These are phyloP conservation scores for Cryptococcus hybrid DNA, from an alignment of 1,284 basidiomycete species.

Conservation along the genomic window DNA sequence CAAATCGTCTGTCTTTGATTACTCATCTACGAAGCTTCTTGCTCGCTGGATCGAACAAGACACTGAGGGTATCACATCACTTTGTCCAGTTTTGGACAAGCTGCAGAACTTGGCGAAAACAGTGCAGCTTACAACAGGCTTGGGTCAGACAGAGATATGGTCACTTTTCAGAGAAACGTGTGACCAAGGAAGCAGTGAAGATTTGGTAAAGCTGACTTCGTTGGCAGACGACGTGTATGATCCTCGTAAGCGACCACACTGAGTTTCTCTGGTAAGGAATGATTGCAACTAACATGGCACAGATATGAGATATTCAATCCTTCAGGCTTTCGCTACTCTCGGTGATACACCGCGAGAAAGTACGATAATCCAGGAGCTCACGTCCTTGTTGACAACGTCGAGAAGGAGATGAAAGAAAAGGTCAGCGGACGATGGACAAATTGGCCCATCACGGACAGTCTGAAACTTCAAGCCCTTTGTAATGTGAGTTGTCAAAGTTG, in stretches of 20 bases:
- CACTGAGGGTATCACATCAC: slow-evolving; percentile 16
- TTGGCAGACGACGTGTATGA: slow-evolving; percentile 4
- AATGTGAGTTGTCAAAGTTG: slow-evolving; percentile 1
- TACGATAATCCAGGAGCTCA: no score
- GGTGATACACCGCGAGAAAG: no score
- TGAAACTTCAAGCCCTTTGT: slow-evolving; percentile 22
- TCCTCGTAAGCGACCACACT: slow-evolving; percentile 5
- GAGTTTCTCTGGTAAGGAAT: neutral
- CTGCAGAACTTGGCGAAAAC: slow-evolving; percentile 30
- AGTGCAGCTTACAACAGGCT: slow-evolving; percentile 45
- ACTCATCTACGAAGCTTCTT: slow-evolving; percentile 52
- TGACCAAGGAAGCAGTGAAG: neutral
- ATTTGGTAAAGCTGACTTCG: slow-evolving; percentile 1
- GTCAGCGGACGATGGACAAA: slow-evolving; percentile 18
- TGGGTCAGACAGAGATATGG: slow-evolving; percentile 52
- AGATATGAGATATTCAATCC: slow-evolving; percentile 12
- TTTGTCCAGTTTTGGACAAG: slow-evolving; percentile 12
- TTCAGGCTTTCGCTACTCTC: slow-evolving; percentile 11
- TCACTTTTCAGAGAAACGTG: slow-evolving; percentile 40
- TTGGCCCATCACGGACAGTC: slow-evolving; percentile 18
- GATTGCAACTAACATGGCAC: neutral
- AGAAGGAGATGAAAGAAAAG: neutral
- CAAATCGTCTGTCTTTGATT: slow-evolving; percentile 42
- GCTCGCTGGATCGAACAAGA: slow-evolving; percentile 43
- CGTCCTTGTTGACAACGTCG: no score